phyloP scores from a whole-genome alignment of 2,329 filamentous ascomycete genomes.

The Colletotrichum musicola region DNA sequence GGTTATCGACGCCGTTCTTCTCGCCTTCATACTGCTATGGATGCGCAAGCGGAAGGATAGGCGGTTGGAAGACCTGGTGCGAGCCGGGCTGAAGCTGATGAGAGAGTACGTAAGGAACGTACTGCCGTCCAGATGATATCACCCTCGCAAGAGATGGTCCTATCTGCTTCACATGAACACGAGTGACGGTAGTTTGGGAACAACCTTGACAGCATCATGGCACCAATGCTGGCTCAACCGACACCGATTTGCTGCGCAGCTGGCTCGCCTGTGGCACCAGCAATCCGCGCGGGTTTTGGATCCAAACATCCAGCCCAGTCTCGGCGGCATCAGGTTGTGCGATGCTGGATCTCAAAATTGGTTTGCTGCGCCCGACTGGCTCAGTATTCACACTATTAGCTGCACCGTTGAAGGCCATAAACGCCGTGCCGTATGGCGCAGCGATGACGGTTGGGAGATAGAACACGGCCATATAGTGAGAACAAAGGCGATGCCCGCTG shows the following conservation, averaged over 20 bases:
- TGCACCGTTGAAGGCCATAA: not conserved
- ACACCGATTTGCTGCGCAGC: not conserved
- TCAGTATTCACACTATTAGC: too few species aligned
- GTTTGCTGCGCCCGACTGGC: not conserved
- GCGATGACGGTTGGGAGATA: too few species aligned
- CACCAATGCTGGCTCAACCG: not conserved
- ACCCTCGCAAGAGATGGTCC: not conserved
- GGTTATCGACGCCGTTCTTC: conserved; percentile 75
- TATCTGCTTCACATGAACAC: not conserved
- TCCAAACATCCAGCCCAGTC: too few species aligned
- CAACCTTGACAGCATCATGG: too few species aligned
- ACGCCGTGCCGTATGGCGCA: not conserved
- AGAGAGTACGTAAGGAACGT: conserved; percentile 72
- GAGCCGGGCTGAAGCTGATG: conserved; percentile 69
- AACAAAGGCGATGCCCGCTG: not conserved
- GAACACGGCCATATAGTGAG: too few species aligned
- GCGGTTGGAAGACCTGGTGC: conserved; percentile 79
- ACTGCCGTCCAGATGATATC: conserved; percentile 66
- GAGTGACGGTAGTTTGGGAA: not conserved
- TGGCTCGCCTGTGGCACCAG: not conserved
- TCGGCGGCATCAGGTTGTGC: not conserved
- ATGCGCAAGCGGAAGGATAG: conserved; percentile 79
- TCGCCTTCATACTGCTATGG: conserved; percentile 77
- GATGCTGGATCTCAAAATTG: not conserved
- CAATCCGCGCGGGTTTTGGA: not conserved